phyloP scores from a whole-genome alignment of 345 rosid genomes.

The Citrus glauca region DNA sequence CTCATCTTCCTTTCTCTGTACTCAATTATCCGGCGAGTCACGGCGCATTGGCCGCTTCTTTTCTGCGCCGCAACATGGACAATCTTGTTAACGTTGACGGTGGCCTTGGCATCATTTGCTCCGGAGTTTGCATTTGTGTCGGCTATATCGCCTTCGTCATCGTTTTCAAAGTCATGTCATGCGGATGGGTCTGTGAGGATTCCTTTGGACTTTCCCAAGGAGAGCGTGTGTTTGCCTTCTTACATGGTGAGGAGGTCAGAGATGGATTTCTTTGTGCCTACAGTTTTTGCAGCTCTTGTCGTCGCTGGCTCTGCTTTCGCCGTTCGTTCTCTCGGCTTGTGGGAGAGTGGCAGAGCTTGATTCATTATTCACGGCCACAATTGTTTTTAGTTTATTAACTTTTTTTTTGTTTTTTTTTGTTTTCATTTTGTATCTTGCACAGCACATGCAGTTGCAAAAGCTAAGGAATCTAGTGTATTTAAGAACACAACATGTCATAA shows the following conservation, averaged over 20 bases:
- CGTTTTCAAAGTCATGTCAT: conserved; percentile 15
- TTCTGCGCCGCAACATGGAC: conserved; percentile 30
- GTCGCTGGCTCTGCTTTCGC: conserved; percentile 33
- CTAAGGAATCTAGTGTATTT: neutral
- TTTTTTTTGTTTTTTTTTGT: too few species aligned
- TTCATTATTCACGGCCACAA: neutral
- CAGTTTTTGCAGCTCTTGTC: conserved; percentile 29
- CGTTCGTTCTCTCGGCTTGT: conserved; percentile 31
- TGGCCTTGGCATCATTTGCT: conserved; percentile 25
- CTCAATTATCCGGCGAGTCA: conserved; percentile 3
- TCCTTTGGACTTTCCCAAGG: conserved; percentile 31
- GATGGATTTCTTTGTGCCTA: conserved; percentile 37
- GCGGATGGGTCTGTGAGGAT: conserved; percentile 24
- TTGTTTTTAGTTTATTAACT: too few species aligned
- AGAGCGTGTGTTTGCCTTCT: conserved; percentile 29
- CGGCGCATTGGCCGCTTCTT: conserved; percentile 5
- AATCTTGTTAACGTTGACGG: conserved; percentile 20
- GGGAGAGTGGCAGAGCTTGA: conserved; percentile 16
- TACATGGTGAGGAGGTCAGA: conserved; percentile 28
- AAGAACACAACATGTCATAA: neutral
- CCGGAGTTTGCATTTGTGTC: conserved; percentile 38
- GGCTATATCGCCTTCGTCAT: conserved; percentile 24
- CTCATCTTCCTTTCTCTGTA: conserved; percentile 6
- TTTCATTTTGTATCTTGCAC: too few species aligned
- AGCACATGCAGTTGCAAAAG: neutral